Conservation (phyloP, 1,284 basidiomycete species). For the Anthracocystis walkeri region DNA sequence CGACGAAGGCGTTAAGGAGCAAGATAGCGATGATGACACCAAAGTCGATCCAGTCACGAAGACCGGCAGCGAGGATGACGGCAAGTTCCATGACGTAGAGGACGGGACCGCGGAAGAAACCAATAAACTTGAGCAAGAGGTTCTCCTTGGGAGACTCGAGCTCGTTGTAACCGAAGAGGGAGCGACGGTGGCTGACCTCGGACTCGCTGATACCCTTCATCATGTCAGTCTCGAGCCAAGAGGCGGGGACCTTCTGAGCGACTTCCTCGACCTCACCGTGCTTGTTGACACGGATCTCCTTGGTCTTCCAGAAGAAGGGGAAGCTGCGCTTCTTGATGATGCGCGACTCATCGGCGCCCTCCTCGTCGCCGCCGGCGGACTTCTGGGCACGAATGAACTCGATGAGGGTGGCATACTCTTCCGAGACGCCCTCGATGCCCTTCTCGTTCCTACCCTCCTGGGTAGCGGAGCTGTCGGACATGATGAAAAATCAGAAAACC, state of each 20-base stretch:
- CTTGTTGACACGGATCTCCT: slow-evolving; percentile 69
- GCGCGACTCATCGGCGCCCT: slow-evolving; percentile 56
- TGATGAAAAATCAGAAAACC: slow-evolving; percentile 11
- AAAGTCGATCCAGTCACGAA: slow-evolving; percentile 73
- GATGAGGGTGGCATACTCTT: slow-evolving; percentile 66
- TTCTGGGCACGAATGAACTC: slow-evolving; percentile 67
- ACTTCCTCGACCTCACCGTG: slow-evolving; percentile 67
- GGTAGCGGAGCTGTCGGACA: slow-evolving; percentile 58
- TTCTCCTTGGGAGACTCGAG: slow-evolving; percentile 70
- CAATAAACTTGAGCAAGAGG: slow-evolving; percentile 72
- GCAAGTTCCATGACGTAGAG: slow-evolving; percentile 71
- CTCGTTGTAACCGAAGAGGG: slow-evolving; percentile 70
- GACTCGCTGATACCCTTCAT: slow-evolving; percentile 71
- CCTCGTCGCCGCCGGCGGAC: slow-evolving; percentile 49
- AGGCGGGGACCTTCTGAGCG: slow-evolving; percentile 66
- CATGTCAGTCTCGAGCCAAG: slow-evolving; percentile 73
- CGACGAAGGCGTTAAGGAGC: slow-evolving; percentile 73
- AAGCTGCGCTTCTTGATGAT: slow-evolving; percentile 66
- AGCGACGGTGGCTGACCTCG: slow-evolving; percentile 70
- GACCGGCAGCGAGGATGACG: slow-evolving; percentile 70
- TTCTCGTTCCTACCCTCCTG: slow-evolving; percentile 56
- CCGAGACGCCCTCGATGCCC: slow-evolving; percentile 43
- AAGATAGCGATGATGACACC: slow-evolving; percentile 72
- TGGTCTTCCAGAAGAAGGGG: slow-evolving; percentile 65
- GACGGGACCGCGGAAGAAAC: slow-evolving; percentile 71